These are phyloP conservation scores for Eucalyptus grandis DNA, from an alignment of 345 rosid genomes.

Conservation along the genomic window DNA sequence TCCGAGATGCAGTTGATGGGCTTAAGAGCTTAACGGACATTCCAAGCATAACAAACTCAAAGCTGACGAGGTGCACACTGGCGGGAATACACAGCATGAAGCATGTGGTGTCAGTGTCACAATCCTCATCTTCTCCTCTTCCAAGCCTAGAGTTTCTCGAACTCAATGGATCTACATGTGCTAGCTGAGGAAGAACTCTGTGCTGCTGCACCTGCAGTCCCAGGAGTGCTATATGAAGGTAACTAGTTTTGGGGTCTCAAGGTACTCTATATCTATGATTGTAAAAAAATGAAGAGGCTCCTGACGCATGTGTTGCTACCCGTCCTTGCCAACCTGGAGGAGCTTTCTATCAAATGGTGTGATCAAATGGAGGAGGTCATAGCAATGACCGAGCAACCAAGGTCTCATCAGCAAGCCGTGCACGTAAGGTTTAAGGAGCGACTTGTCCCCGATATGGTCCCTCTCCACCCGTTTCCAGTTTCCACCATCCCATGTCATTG, in stretches of 20 bases:
- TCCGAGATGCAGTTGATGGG: no score
- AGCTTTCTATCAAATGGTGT: background rate
- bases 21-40: no score
- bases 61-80: no score
- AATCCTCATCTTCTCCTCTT: background rate
- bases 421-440: background rate
- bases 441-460: background rate
- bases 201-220: background rate
- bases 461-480: background rate
- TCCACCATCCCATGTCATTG: background rate
- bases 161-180: background rate
- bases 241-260: background rate
- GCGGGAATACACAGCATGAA: no score
- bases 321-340: background rate
- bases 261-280: background rate
- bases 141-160: background rate
- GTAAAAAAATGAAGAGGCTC: background rate
- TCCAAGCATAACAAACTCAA: no score
- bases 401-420: background rate
- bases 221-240: background rate
- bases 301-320: background rate
- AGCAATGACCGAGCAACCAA: background rate
- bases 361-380: background rate
- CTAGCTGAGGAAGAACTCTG: background rate
- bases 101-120: no score